Percentiles rank a stretch among this genome's conserved stretches.
Conservation (phyloP, 192 early-diverging fungal species). For the Umbelopsis vinacea region DNA sequence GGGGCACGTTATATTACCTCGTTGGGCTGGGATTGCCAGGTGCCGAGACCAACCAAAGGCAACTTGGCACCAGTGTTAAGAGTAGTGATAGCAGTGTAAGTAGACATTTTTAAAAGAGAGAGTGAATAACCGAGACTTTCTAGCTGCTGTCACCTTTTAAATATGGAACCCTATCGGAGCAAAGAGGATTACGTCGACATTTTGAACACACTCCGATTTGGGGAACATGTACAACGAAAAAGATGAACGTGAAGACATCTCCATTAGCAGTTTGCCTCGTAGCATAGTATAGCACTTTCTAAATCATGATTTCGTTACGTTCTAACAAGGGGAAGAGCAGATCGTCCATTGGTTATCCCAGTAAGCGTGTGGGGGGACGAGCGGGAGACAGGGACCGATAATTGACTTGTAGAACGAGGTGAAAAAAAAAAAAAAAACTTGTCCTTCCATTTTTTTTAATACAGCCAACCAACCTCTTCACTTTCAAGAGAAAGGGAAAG, state of each 20-base stretch:
- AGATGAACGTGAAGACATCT: not conserved
- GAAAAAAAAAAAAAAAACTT: not conserved
- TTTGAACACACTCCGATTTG: not conserved
- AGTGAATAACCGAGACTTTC: not conserved
- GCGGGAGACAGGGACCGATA: not conserved
- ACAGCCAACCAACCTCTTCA: constrained; percentile 5
- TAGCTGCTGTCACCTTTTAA: not conserved
- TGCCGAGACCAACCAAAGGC: constrained; percentile 53
- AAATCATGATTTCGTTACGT: constrained; percentile 4
- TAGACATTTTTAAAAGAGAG: not conserved
- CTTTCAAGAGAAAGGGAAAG: not conserved
- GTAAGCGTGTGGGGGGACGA: not conserved
- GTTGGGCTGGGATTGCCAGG: constrained; percentile 61
- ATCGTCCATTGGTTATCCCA: constrained; percentile 3
- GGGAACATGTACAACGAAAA: not conserved
- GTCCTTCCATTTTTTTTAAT: constrained; percentile 1
- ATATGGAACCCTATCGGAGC: not conserved
- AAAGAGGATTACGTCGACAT: constrained; percentile 13
- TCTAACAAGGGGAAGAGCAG: not conserved
- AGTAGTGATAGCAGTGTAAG: constrained; percentile 5
- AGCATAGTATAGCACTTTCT: not conserved
- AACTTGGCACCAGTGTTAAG: constrained; percentile 69
- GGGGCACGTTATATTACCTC: constrained; percentile 36
- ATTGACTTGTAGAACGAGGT: not conserved
- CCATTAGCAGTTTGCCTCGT: not conserved